phyloP scores from a whole-genome alignment of 2,329 filamentous ascomycete species.

The Fusarium piperis region DNA sequence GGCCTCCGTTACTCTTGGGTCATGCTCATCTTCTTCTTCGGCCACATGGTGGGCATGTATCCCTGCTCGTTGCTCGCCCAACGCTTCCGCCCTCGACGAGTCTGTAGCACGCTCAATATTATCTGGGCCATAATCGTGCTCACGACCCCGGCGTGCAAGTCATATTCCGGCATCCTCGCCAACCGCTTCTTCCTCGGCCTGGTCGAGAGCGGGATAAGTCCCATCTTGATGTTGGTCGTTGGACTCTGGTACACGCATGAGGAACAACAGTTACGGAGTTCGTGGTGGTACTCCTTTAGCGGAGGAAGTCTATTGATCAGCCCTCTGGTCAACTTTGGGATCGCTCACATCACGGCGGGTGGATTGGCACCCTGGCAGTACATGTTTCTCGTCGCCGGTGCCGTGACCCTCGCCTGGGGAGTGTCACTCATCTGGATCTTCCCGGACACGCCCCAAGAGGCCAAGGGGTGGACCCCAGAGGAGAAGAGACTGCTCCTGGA shows the following conservation, averaged over 20 bases:
- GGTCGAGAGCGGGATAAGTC: neutral
- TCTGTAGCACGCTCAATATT: neutral
- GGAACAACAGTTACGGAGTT: neutral
- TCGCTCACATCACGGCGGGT: neutral
- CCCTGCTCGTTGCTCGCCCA: neutral
- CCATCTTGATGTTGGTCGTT: neutral
- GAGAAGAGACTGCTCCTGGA: neutral
- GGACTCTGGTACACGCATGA: neutral
- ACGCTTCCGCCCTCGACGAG: neutral
- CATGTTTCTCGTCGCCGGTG: neutral
- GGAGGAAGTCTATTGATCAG: neutral
- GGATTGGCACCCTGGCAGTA: neutral
- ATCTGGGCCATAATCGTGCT: neutral
- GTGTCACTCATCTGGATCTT: neutral
- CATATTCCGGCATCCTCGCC: neutral
- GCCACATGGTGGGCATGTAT: neutral
- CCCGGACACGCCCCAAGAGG: neutral
- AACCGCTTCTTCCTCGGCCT: neutral
- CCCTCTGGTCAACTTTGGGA: neutral
- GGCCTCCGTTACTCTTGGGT: neutral
- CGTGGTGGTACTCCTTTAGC: neutral
- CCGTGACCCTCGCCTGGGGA: neutral
- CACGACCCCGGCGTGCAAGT: neutral
- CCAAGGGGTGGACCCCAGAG: neutral
- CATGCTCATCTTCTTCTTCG: neutral